Conservation (phyloP, 345 rosid species). For the Ailanthus altissimus region DNA sequence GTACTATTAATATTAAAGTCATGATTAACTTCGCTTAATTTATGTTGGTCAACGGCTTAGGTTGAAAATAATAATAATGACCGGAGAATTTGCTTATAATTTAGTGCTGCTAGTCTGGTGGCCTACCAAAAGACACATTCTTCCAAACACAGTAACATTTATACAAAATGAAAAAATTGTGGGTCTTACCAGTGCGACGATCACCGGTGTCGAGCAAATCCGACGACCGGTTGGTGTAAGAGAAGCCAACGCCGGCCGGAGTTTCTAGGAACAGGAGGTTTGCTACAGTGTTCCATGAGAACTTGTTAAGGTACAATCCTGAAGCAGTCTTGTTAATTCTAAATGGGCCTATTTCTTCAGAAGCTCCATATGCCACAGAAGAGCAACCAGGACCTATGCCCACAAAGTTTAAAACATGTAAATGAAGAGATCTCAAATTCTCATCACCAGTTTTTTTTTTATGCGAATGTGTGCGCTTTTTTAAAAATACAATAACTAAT, state of each 20-base stretch:
- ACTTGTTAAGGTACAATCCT: constrained; percentile 80
- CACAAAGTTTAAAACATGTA: not conserved
- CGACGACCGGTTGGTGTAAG: constrained; percentile 83
- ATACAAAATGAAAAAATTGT: not conserved
- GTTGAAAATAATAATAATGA: constrained; percentile 1
- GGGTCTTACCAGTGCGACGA: constrained; percentile 65
- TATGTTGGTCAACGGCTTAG: not conserved
- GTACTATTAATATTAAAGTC: not conserved
- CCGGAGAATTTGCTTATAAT: not conserved
- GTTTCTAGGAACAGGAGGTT: constrained; percentile 93
- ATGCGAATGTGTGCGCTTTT: too few species aligned
- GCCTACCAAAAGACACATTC: constrained; percentile 7
- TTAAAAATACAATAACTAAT: too few species aligned
- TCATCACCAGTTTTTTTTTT: too few species aligned
- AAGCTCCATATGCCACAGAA: constrained; percentile 97
- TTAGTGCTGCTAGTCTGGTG: constrained; percentile 16
- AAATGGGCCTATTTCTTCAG: constrained; percentile 98
- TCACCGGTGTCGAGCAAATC: constrained; percentile 86
- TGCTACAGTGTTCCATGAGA: constrained; percentile 87
- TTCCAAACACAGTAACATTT: not conserved
- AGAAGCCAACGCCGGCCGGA: constrained; percentile 98
- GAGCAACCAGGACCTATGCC: constrained; percentile 94
- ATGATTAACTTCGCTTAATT: constrained; percentile 13
- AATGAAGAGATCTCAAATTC: not conserved
- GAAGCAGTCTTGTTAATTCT: constrained; percentile 77